Percentiles rank a stretch among this genome's conserved stretches.
Conservation (phyloP, 768 basidiomycete species). For the Calocybe indica region DNA sequence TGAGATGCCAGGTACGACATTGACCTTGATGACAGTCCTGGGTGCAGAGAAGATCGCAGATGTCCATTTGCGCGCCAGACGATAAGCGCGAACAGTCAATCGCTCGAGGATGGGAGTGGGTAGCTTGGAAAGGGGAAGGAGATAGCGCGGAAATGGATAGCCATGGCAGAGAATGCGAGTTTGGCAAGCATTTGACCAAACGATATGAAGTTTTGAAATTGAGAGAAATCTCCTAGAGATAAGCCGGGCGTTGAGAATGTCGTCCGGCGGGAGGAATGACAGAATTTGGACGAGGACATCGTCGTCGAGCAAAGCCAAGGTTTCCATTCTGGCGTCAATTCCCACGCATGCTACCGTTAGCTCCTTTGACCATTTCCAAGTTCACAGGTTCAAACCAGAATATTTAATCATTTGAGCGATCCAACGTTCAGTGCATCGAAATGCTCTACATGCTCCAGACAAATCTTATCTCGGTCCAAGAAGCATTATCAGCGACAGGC, state of each 20-base stretch:
- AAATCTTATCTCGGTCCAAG: too few species aligned
- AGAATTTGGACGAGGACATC: slow-evolving; percentile 26
- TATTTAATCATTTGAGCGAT: too few species aligned
- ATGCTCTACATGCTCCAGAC: too few species aligned
- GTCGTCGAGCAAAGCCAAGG: slow-evolving; percentile 11
- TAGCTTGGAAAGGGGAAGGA: slow-evolving; percentile 23
- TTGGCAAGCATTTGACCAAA: slow-evolving; percentile 50
- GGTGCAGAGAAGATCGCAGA: slow-evolving; percentile 8
- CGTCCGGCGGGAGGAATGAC: slow-evolving; percentile 26
- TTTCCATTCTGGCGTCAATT: too few species aligned
- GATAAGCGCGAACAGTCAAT: slow-evolving; percentile 35
- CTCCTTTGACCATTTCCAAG: too few species aligned
- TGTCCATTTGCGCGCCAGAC: slow-evolving; percentile 46
- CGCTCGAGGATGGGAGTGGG: slow-evolving; percentile 38
- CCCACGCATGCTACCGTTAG: too few species aligned
- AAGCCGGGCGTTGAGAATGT: slow-evolving; percentile 32
- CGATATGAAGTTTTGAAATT: slow-evolving; percentile 41
- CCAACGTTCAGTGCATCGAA: too few species aligned
- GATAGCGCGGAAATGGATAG: slow-evolving; percentile 42
- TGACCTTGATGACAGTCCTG: slow-evolving; percentile 14
- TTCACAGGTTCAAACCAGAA: too few species aligned
- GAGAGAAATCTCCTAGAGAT: slow-evolving; percentile 39
- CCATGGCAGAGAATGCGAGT: slow-evolving; percentile 36
- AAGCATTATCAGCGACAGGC: too few species aligned
- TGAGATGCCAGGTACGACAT: slow-evolving; percentile 31